Base-by-base conservation (phyloP, 2,329 filamentous ascomycete species). In the Trichoderma koningiopsis region DNA sequence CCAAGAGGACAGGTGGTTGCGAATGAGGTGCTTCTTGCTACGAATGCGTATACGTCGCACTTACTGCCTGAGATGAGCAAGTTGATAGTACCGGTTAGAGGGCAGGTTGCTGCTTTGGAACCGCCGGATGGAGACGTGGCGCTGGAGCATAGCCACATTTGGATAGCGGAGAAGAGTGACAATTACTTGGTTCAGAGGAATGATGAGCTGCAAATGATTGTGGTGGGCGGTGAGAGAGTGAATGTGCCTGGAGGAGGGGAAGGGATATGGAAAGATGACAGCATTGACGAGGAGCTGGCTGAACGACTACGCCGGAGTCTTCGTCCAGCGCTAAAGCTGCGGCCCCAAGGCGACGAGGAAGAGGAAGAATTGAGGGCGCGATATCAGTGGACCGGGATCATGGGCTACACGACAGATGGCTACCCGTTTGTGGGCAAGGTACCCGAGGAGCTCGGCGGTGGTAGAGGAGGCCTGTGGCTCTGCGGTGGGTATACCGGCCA, bases 11-110 rank as follows among this genome's bases (percentile, higher is more conserved):
- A 80, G 53, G 85, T 96, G 68, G 77, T 77, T 0, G 84, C 93
- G 1, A 80, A 82, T 14, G 84, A 87, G 40, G 87, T 97, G 24
- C 84, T 97, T 22, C 85, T 97, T 19, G 91, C 92, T 5, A 95
- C 91, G 0, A 97, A 97, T 76, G 94, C 84, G 4, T 96, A 97
- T 78, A 94, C 93, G 0, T 92, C 92, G 1, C 85, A 89, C 70
- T 83, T 97, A 4, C 81, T 95, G 1, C 92, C 92, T 0, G 76
- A 82, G 40, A 90, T 95, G 73, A 83, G 86, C 10, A 87, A 89
- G 72, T 83, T 94, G 10, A 91, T 97, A 71, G 87, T 94, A 2
- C 94, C 94, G 0, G 89, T 92, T 2, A 84, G 92, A 29, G 93
- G 92, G 0, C 89, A 94, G 75, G 88, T 94, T 80, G 87, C 86